Conservation (phyloP, 768 basidiomycete species). For the Mycena belliarum region DNA sequence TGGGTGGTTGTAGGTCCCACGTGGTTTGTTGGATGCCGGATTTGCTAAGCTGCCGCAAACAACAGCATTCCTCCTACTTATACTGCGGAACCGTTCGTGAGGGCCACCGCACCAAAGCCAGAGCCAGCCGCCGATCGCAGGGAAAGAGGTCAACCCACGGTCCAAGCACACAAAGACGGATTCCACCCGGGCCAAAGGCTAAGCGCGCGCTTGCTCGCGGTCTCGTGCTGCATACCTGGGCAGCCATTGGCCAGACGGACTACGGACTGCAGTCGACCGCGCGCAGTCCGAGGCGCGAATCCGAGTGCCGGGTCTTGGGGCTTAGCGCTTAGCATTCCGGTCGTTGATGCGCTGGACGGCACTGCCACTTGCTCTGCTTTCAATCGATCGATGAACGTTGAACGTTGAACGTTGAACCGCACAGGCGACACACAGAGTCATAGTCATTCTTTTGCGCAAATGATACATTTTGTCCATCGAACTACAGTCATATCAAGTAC, state of each 20-base stretch:
- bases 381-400: no score
- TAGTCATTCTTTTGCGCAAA: not conserved
- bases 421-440: no score
- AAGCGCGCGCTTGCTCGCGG: slow-evolving; percentile 7
- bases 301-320: no score
- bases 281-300: no score
- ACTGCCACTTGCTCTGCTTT: no score
- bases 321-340: no score
- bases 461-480: not conserved
- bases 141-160: not conserved
- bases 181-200: not conserved
- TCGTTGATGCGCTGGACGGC: no score
- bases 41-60: not conserved
- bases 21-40: not conserved
- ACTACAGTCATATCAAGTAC: slow-evolving; percentile 5
- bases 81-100: not conserved
- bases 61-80: not conserved
- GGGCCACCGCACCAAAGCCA: not conserved
- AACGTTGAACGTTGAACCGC: no score
- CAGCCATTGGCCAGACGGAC: no score
- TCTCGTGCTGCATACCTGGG: not conserved
- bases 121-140: not conserved
- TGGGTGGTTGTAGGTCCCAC: not conserved
- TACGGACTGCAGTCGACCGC: no score
- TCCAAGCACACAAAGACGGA: slow-evolving; percentile 1